Percentiles rank a stretch among this genome's conserved stretches.
Conservation (phyloP, 179 eudicot genomes). For the Camellia oleifera region DNA sequence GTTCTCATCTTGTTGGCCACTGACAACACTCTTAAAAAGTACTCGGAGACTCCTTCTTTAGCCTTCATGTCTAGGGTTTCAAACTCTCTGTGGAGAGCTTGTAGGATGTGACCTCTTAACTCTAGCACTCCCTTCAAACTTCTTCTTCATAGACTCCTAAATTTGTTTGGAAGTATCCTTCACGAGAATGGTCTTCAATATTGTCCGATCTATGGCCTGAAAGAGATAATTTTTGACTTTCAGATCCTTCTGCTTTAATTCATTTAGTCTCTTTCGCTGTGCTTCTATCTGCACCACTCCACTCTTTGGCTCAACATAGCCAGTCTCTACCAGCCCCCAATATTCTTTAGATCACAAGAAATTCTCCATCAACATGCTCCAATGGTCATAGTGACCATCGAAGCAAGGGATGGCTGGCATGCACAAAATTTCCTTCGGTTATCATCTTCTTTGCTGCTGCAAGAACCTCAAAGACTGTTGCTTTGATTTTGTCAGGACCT, state of each 20-base stretch:
- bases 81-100: neutral
- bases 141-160: slow-evolving; percentile 10
- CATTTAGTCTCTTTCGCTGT: neutral
- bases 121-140: neutral
- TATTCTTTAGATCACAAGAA: slow-evolving; percentile 5
- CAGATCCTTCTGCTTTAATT: neutral
- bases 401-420: slow-evolving; percentile 1
- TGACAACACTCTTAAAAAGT: slow-evolving; percentile 8
- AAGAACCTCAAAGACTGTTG: too few relatives aligned
- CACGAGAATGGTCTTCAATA: slow-evolving; percentile 1
- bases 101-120: slow-evolving; percentile 7
- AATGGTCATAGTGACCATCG: slow-evolving; percentile 5
- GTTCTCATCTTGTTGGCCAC: slow-evolving; percentile 11
- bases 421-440: neutral
- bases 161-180: slow-evolving; percentile 8
- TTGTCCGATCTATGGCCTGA: neutral
- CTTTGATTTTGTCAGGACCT: too few relatives aligned
- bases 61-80: neutral
- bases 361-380: neutral
- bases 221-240: slow-evolving; percentile 5
- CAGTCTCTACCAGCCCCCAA: neutral
- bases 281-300: neutral
- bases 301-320: neutral
- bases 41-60: neutral
- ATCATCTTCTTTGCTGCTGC: too few relatives aligned